Conservation (phyloP, 257 asterid species). For the Voacanga thouarsii region DNA sequence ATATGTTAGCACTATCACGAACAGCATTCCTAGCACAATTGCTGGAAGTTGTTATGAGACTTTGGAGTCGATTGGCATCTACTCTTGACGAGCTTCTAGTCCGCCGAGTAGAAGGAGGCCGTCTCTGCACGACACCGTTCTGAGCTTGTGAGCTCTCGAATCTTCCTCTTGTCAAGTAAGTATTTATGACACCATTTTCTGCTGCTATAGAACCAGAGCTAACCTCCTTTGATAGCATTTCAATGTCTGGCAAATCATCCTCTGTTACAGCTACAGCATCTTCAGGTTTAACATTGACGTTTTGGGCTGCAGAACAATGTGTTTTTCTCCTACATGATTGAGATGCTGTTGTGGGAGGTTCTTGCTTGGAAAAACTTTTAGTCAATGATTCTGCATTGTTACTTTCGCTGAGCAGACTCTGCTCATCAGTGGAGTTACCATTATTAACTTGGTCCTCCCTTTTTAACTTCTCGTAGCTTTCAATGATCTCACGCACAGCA, state of each 20-base stretch:
- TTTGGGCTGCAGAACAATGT: conserved; percentile 36
- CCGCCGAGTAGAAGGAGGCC: conserved; percentile 45
- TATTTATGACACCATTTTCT: conserved; percentile 30
- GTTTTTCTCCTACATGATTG: conserved; percentile 24
- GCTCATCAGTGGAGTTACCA: conserved; percentile 33
- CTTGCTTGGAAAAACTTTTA: conserved; percentile 38
- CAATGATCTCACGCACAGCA: conserved; percentile 74
- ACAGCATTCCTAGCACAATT: conserved; percentile 35
- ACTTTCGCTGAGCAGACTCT: conserved; percentile 32
- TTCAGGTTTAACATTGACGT: conserved; percentile 50
- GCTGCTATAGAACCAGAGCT: conserved; percentile 28
- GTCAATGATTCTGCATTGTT: conserved; percentile 38
- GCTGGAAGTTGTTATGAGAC: conserved; percentile 26
- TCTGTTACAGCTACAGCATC: conserved; percentile 49
- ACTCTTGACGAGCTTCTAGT: conserved; percentile 58
- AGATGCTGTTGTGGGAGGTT: conserved; percentile 30
- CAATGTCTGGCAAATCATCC: conserved; percentile 43
- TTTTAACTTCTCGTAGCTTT: conserved; percentile 68
- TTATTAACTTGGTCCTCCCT: conserved; percentile 41
- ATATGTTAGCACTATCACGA: conserved; percentile 26
- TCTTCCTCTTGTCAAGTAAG: conserved; percentile 50
- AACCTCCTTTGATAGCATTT: conserved; percentile 36
- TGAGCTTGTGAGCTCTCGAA: conserved; percentile 37
- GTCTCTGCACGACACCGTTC: conserved; percentile 37
- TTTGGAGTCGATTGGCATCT: conserved; percentile 40